Evolutionary conservation across 169 alveolate species (phyloP), one percentile per base, ranked within the genome.

Genomic region (Blepharisma undulans): DNA sequence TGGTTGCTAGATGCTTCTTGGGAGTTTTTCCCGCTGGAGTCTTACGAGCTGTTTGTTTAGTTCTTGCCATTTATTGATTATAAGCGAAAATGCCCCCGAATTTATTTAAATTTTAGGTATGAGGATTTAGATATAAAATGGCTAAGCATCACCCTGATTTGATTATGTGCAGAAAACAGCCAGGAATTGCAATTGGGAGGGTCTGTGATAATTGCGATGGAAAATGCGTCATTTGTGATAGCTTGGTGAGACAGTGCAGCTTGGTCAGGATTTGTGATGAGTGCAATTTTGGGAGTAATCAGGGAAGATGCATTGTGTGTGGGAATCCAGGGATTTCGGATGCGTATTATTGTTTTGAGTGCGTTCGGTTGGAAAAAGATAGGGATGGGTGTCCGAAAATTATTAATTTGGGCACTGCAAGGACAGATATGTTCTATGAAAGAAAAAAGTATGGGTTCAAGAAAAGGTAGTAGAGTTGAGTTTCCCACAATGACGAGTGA

Each of bases 341-440:
- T 93, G 99, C 99, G 1, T 99, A 99, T 95, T 99, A 99, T 93
- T 99, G 99, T 93, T 98, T 98, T 93, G 99, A 98, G 93, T 99
- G 99, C 95, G 98, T 99, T 59, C 97, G 98, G 89, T 96, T 99
- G 91, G 99, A 99, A 94, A 99, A 98, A 94, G 99, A 99, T 92
- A 99, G 99, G 76, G 99, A 99, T 96, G 99, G 99, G 16, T 99
- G 99, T 92, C 99, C 99, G 5, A 99, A 98, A 95, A 99, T 99
- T 32, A 98, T 99, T 21, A 99, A 99, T 96, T 95, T 99, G 86
- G 99, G 99, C 18, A 97, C 99, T 80, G 99, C 99, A 22, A 98
- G 98, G 93, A 98, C 99, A 32, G 99, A 99, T 96, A 95, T 98
- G 85, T 98, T 98, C 96, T 99, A 99, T 92, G 99, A 98, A 92